Conservation (phyloP, 2,329 filamentous ascomycete genomes). For the Plenodomus biglobosus region DNA sequence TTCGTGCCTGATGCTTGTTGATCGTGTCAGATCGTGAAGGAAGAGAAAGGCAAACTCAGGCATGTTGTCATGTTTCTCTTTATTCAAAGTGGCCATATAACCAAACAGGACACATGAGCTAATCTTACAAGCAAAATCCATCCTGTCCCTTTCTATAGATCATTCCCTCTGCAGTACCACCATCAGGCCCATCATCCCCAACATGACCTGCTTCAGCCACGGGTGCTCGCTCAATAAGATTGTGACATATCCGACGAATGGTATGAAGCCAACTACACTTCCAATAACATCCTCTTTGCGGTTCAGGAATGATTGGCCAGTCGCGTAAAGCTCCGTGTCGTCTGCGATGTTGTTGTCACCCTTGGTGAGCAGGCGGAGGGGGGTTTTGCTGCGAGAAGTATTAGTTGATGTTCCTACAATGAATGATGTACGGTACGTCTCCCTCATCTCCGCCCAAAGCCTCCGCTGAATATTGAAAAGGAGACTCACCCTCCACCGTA, state of each 20-base stretch:
- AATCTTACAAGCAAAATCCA: no score
- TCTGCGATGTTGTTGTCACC: conserved; percentile 95
- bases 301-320: conserved; percentile 82
- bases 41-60: no score
- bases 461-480: neutral
- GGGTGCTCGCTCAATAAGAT: conserved; percentile 94
- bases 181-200: conserved; percentile 92
- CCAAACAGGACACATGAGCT: no score
- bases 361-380: conserved; percentile 80
- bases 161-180: conserved; percentile 90
- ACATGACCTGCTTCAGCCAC: conserved; percentile 93
- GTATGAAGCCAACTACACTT: conserved; percentile 87
- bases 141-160: neutral
- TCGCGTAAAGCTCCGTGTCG: conserved; percentile 87
- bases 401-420: neutral
- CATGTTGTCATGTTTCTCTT: no score
- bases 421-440: no score
- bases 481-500: conserved; percentile 59
- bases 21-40: no score
- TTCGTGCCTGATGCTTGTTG: no score
- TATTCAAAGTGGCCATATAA: no score
- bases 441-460: neutral
- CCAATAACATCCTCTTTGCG: conserved; percentile 85
- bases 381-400: conserved; percentile 43
- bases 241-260: conserved; percentile 94